Percentiles rank a stretch among this genome's conserved stretches.
phyloP scores from a whole-genome alignment of 768 basidiomycete genomes.

The Suillus luteus region DNA sequence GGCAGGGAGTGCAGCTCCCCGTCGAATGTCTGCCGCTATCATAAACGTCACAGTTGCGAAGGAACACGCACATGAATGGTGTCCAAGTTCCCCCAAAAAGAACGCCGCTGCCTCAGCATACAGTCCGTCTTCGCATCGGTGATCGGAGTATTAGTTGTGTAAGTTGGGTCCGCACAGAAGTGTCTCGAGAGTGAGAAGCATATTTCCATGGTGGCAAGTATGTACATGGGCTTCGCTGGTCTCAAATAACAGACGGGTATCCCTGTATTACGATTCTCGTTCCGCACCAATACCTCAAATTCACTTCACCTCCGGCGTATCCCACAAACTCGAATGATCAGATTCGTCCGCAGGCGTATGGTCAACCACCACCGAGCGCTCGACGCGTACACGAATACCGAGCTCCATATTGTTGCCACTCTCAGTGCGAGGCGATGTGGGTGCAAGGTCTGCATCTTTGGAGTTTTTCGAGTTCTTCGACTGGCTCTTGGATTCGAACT shows the following conservation, averaged over 20 bases:
- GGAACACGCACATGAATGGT: no score
- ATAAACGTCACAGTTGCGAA: no score
- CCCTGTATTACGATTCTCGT: accelerated
- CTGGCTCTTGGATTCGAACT: background rate
- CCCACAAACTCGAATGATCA: constrained; percentile 1
- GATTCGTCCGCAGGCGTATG: background rate
- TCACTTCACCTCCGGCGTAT: background rate
- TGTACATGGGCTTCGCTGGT: background rate
- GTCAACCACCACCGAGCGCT: background rate
- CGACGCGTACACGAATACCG: background rate
- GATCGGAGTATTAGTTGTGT: background rate
- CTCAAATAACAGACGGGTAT: background rate
- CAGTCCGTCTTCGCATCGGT: background rate
- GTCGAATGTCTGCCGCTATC: no score
- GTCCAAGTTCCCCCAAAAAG: no score
- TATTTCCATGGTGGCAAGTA: background rate
- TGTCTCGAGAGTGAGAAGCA: background rate
- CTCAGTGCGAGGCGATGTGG: background rate
- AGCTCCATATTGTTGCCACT: background rate
- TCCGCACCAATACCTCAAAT: background rate
- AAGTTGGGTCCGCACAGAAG: background rate
- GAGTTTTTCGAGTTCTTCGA: background rate
- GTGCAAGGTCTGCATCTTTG: background rate
- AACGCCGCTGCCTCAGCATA: background rate
- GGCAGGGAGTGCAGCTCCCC: no score